Percentiles rank a stretch among this genome's conserved stretches.
These are phyloP conservation scores for Xylaria sp. DNA, from an alignment of 2,329 filamentous ascomycete species.

Conservation along the genomic window DNA sequence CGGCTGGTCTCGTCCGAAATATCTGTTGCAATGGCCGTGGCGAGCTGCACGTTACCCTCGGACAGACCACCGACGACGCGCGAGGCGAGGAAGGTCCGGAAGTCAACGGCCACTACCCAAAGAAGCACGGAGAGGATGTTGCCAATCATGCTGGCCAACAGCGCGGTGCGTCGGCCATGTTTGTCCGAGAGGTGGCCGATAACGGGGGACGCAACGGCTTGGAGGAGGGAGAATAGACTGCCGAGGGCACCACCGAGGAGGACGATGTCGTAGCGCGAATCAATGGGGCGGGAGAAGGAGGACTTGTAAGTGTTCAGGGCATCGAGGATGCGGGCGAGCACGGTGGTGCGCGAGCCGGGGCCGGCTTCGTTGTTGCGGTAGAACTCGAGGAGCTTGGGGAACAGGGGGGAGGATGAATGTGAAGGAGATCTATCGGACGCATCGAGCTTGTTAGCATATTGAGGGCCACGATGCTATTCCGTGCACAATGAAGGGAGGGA, in stretches of 20 bases:
- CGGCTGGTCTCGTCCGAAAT: slow-evolving; percentile 81
- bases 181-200: slow-evolving; percentile 86
- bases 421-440: slow-evolving; percentile 71
- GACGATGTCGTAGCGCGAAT: slow-evolving; percentile 94
- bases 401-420: slow-evolving; percentile 97
- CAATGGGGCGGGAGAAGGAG: slow-evolving; percentile 84
- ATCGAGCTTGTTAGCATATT: not conserved
- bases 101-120: slow-evolving; percentile 91
- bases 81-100: slow-evolving; percentile 92
- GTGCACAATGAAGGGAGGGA: too few relatives aligned
- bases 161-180: slow-evolving; percentile 78
- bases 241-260: slow-evolving; percentile 89
- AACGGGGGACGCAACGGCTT: slow-evolving; percentile 85
- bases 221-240: slow-evolving; percentile 84
- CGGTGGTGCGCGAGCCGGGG: slow-evolving; percentile 38
- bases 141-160: slow-evolving; percentile 86
- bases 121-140: slow-evolving; percentile 91
- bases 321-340: slow-evolving; percentile 72
- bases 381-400: slow-evolving; percentile 91
- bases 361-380: slow-evolving; percentile 77
- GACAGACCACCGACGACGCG: slow-evolving; percentile 87
- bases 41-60: slow-evolving; percentile 94
- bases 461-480: not conserved
- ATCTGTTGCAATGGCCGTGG: slow-evolving; percentile 93
- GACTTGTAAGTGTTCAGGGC: slow-evolving; percentile 94